Percentiles rank a stretch among this genome's conserved stretches.
Evolutionary conservation across 768 basidiomycete species (phyloP).

Genomic region (Amanita molliuscula): DNA sequence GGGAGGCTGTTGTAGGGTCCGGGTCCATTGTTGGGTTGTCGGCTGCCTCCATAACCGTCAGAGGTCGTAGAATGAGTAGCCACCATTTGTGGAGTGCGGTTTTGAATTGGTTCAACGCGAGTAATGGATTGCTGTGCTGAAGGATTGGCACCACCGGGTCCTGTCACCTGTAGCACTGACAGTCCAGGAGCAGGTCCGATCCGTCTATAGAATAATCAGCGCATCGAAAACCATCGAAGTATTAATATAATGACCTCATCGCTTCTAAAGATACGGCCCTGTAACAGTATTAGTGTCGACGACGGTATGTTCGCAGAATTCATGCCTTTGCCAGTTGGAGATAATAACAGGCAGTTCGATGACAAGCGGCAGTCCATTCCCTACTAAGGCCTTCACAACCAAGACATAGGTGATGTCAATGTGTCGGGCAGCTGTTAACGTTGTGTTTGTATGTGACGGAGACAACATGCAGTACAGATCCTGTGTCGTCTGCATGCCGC

Average conservation of each 20-base stretch:
- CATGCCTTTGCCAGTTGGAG: constrained; percentile 80
- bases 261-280: constrained; percentile 69
- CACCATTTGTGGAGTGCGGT: neutral
- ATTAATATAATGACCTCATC: constrained; percentile 26
- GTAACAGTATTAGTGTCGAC: constrained; percentile 2
- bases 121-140: neutral
- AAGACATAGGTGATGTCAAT: constrained; percentile 81
- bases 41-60: neutral
- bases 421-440: constrained; percentile 72
- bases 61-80: neutral
- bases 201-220: constrained; percentile 22
- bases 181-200: constrained; percentile 37
- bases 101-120: neutral
- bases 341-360: constrained; percentile 37
- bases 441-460: constrained; percentile 66
- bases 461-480: constrained; percentile 68
- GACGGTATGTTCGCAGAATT: constrained; percentile 7
- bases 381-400: constrained; percentile 68
- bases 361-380: constrained; percentile 47
- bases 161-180: constrained; percentile 20
- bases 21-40: neutral
- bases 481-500: constrained; percentile 58
- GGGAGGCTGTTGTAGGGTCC: neutral
- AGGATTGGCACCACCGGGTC: neutral
- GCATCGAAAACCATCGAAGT: constrained; percentile 17